phyloP scores from a whole-genome alignment of 768 basidiomycete genomes.

The Candolleomyces efflorescens region DNA sequence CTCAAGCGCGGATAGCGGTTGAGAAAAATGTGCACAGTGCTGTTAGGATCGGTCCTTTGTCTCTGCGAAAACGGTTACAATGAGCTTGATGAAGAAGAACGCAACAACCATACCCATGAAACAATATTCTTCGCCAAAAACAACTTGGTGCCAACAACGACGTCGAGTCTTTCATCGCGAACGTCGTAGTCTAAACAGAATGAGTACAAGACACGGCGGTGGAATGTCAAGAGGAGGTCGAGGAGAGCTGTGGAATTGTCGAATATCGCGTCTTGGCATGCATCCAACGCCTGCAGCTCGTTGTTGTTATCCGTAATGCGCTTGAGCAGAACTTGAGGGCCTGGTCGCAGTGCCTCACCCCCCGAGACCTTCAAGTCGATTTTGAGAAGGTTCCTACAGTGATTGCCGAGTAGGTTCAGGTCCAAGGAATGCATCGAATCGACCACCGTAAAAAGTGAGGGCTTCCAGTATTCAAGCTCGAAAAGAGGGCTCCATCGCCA shows the following conservation, averaged over 20 bases:
- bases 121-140: slow-evolving; percentile 18
- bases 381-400: slow-evolving; percentile 15
- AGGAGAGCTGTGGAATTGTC: slow-evolving; percentile 6
- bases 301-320: background rate
- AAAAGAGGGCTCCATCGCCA: slow-evolving; percentile 26
- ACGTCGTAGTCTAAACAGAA: slow-evolving; percentile 20
- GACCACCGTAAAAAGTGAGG: slow-evolving; percentile 3
- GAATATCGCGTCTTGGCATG: slow-evolving; percentile 12
- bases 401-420: slow-evolving; percentile 13
- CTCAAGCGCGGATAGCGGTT: too few relatives aligned
- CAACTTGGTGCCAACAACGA: slow-evolving; percentile 16
- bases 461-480: slow-evolving; percentile 14
- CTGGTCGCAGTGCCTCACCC: slow-evolving; percentile 16
- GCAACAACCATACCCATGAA: slow-evolving; percentile 21
- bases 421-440: slow-evolving; percentile 7
- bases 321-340: background rate
- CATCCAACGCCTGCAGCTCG: background rate
- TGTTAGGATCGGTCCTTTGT: background rate
- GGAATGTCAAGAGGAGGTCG: slow-evolving; percentile 12
- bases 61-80: slow-evolving; percentile 1
- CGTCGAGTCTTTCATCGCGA: background rate
- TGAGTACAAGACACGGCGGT: slow-evolving; percentile 17
- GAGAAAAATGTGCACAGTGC: too few relatives aligned
- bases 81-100: slow-evolving; percentile 6
- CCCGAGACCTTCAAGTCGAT: slow-evolving; percentile 15